phyloP scores from a whole-genome alignment of 1,284 basidiomycete species.

The Fomitiporia mediterranea region DNA sequence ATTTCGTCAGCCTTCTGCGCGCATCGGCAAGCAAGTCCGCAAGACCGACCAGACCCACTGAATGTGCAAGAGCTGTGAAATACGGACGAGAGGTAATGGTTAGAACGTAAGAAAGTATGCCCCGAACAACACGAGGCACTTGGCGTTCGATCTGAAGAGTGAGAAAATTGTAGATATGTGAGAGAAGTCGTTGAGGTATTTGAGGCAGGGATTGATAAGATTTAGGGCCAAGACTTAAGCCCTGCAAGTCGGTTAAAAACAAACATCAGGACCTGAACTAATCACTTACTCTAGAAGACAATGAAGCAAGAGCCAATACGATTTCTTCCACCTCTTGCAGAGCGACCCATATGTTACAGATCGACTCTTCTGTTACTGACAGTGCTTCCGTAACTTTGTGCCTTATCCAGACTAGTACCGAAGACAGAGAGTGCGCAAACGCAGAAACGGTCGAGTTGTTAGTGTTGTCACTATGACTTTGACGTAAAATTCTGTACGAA shows the following conservation, averaged over 20 bases:
- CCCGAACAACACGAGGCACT: slow-evolving; percentile 41
- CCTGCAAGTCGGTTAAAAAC: slow-evolving; percentile 31
- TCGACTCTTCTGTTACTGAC: slow-evolving; percentile 32
- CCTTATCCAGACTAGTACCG: slow-evolving; percentile 47
- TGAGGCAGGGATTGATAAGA: slow-evolving; percentile 40
- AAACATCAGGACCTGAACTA: background rate
- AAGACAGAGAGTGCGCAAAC: slow-evolving; percentile 59
- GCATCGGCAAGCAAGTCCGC: slow-evolving; percentile 7
- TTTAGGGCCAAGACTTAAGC: slow-evolving; percentile 34
- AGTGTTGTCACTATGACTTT: background rate
- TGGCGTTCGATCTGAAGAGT: slow-evolving; percentile 45
- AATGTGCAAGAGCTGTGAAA: slow-evolving; percentile 46
- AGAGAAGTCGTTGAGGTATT: slow-evolving; percentile 46
- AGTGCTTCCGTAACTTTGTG: slow-evolving; percentile 34
- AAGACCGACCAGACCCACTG: slow-evolving; percentile 49
- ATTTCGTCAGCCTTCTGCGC: slow-evolving; percentile 20
- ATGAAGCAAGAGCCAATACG: slow-evolving; percentile 43
- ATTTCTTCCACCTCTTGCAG: slow-evolving; percentile 49
- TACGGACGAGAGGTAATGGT: slow-evolving; percentile 58
- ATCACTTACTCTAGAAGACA: slow-evolving; percentile 53
- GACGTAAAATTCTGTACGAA: background rate
- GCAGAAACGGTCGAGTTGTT: slow-evolving; percentile 49
- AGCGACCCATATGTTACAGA: slow-evolving; percentile 47
- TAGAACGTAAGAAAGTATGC: slow-evolving; percentile 59
- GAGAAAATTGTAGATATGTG: slow-evolving; percentile 50